Percentiles rank a stretch among this genome's conserved stretches.
These are phyloP conservation scores for Cystobasidiopsis lactophilus DNA, from an alignment of 768 basidiomycete species.

Conservation along the genomic window DNA sequence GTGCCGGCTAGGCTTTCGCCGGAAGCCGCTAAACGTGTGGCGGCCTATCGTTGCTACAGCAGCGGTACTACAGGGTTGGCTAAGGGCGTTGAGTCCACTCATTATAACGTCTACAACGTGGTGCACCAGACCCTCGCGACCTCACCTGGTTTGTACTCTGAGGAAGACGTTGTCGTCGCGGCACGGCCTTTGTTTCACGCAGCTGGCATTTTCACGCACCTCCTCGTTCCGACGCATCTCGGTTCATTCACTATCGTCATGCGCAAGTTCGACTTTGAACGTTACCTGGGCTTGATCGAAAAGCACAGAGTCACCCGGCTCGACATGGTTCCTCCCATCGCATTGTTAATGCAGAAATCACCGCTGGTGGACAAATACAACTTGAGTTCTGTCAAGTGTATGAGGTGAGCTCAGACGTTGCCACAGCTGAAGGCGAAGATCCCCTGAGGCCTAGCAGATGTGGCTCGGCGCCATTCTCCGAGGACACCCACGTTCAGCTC, in stretches of 20 bases:
- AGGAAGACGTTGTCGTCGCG: too few relatives aligned
- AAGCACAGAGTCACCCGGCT: slow-evolving; percentile 37
- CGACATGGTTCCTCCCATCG: slow-evolving; percentile 48
- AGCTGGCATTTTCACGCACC: too few relatives aligned
- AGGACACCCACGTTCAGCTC: neutral
- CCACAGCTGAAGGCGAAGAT: too few relatives aligned
- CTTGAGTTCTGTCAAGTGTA: slow-evolving; percentile 39
- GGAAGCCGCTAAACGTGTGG: slow-evolving; percentile 3
- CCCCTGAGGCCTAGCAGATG: neutral
- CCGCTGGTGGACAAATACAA: slow-evolving; percentile 43
- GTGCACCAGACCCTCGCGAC: neutral
- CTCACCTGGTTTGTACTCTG: too few relatives aligned
- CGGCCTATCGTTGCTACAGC: slow-evolving; percentile 19
- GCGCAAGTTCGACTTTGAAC: slow-evolving; percentile 45
- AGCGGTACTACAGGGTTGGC: slow-evolving; percentile 56
- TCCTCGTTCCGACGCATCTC: too few relatives aligned
- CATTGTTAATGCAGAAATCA: slow-evolving; percentile 50
- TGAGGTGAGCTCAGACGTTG: too few relatives aligned
- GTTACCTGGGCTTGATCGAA: slow-evolving; percentile 44
- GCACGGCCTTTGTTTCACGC: too few relatives aligned
- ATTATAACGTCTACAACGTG: slow-evolving; percentile 17
- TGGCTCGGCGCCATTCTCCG: slow-evolving; percentile 1
- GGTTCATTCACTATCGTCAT: slow-evolving; percentile 31
- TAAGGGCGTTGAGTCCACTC: slow-evolving; percentile 38
- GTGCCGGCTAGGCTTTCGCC: slow-evolving; percentile 34